Conservation (phyloP, 176 grass and related monocot species). For the Carex pumila region DNA sequence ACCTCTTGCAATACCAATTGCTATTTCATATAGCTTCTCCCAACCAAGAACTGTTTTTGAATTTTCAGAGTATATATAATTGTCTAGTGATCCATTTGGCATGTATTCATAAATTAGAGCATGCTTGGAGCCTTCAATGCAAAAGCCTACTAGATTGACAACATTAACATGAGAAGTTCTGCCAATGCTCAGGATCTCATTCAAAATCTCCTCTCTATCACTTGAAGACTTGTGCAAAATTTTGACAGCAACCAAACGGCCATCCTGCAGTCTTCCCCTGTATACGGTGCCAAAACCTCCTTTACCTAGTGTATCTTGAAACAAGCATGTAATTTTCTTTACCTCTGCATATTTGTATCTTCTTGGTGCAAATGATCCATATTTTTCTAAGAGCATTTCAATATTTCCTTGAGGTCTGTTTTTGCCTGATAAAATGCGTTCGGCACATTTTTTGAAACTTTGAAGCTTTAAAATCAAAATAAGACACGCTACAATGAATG, state of each 20-base stretch:
- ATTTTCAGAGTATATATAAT: slow-evolving; percentile 34
- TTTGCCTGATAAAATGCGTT: not conserved
- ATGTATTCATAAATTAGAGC: slow-evolving; percentile 62
- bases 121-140: slow-evolving; percentile 26
- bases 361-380: slow-evolving; percentile 28
- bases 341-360: slow-evolving; percentile 46
- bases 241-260: slow-evolving; percentile 35
- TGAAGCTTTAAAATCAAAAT: not conserved
- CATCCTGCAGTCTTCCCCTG: slow-evolving; percentile 27
- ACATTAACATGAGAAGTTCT: slow-evolving; percentile 54
- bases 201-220: slow-evolving; percentile 35
- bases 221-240: slow-evolving; percentile 30
- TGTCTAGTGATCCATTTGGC: slow-evolving; percentile 49
- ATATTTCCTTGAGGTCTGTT: slow-evolving; percentile 10
- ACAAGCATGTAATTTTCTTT: slow-evolving; percentile 44
- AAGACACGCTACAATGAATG: not conserved
- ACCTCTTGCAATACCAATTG: slow-evolving; percentile 33
- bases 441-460: not conserved
- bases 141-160: slow-evolving; percentile 44
- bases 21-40: slow-evolving; percentile 34
- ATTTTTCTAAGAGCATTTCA: slow-evolving; percentile 30
- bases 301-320: slow-evolving; percentile 44
- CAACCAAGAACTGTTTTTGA: slow-evolving; percentile 27
- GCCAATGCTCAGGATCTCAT: slow-evolving; percentile 36
- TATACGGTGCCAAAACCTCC: slow-evolving; percentile 50